Conservation (phyloP, 306 rosid species). For the Vigna reflexopilosa region DNA sequence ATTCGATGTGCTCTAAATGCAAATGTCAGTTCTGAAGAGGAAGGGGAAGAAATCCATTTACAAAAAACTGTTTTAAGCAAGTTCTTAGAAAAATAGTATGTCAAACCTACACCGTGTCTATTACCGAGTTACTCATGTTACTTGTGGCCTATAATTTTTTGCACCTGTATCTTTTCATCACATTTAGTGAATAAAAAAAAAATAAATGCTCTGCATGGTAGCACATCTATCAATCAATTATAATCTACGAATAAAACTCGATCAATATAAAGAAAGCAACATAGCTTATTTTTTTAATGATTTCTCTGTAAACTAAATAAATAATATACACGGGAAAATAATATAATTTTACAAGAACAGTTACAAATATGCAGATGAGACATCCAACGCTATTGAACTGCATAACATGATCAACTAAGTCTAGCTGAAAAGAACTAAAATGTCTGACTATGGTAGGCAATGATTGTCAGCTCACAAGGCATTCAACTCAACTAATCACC, state of each 20-base stretch:
- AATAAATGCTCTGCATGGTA: neutral
- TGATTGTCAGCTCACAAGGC: neutral
- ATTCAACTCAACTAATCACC: conserved; percentile 28
- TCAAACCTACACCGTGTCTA: conserved; percentile 12
- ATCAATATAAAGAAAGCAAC: neutral
- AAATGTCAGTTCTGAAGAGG: conserved; percentile 52
- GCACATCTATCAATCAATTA: neutral
- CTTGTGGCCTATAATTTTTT: neutral
- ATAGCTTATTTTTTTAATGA: neutral
- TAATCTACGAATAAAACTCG: neutral
- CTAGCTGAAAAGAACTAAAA: neutral
- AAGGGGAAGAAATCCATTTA: conserved; percentile 55
- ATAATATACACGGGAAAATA: neutral
- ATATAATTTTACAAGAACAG: conserved; percentile 34
- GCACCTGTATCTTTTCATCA: neutral
- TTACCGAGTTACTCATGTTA: neutral
- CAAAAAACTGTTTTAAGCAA: conserved; percentile 72
- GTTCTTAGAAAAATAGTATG: conserved; percentile 65
- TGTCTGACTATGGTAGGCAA: neutral
- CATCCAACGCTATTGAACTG: neutral
- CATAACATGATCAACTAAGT: neutral
- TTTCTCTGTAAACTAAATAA: conserved; percentile 6
- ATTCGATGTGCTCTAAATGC: conserved; percentile 73
- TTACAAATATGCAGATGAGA: conserved; percentile 2
- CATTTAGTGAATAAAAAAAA: neutral